Evolutionary conservation across 1,284 basidiomycete species (phyloP).

Genomic region (Pseudozyma thailandica): DNA sequence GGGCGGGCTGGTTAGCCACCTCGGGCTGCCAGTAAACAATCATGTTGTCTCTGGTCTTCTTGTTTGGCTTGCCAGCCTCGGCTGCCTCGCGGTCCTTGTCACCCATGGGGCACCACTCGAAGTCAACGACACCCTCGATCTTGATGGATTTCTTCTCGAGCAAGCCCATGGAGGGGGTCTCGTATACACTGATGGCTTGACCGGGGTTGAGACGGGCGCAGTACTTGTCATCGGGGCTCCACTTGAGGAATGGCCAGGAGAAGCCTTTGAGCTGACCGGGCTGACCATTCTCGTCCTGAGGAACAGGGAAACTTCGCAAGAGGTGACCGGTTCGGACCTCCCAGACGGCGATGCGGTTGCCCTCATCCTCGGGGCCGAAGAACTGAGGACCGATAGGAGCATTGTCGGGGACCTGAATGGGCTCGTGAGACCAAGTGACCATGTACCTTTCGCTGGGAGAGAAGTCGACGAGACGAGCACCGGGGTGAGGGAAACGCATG

Average conservation of each 20-base stretch:
- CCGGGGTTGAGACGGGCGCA: slow-evolving; percentile 89
- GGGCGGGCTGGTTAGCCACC: slow-evolving; percentile 91
- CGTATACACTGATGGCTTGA: slow-evolving; percentile 94
- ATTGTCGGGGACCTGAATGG: slow-evolving; percentile 86
- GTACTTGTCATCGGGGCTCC: slow-evolving; percentile 96
- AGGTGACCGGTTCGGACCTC: slow-evolving; percentile 92
- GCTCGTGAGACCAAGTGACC: slow-evolving; percentile 97
- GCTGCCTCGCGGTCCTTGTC: slow-evolving; percentile 79
- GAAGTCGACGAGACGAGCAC: slow-evolving; percentile 96
- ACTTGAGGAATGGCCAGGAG: slow-evolving; percentile 94
- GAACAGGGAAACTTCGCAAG: slow-evolving; percentile 87
- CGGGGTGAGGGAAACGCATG: slow-evolving; percentile 91
- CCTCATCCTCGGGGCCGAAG: slow-evolving; percentile 93
- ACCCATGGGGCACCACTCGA: slow-evolving; percentile 96
- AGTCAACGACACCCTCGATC: slow-evolving; percentile 97
- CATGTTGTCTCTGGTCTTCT: slow-evolving; percentile 84
- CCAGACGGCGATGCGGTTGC: slow-evolving; percentile 97
- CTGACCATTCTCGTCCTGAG: slow-evolving; percentile 63
- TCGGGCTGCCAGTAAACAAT: slow-evolving; percentile 98
- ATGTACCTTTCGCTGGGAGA: slow-evolving; percentile 97
- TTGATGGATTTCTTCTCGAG: slow-evolving; percentile 98
- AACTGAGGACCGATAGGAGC: slow-evolving; percentile 74
- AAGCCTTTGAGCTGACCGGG: slow-evolving; percentile 74
- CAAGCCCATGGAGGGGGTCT: slow-evolving; percentile 91
- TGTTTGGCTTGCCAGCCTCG: slow-evolving; percentile 66